phyloP scores from a whole-genome alignment of 768 basidiomycete species.

The Lentinus brumalis region DNA sequence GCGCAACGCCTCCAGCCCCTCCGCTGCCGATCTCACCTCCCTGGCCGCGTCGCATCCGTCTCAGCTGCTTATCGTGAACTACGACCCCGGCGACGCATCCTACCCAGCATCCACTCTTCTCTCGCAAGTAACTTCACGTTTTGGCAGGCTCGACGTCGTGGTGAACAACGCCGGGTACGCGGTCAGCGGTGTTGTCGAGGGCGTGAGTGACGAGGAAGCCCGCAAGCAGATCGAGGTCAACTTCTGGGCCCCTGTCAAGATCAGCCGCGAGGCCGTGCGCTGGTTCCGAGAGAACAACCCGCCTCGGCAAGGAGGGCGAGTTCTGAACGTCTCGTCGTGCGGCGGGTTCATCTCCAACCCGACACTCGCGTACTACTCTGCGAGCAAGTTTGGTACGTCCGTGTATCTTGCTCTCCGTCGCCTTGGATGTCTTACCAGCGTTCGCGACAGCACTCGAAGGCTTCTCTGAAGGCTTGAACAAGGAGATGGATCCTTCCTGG shows the following conservation, averaged over 20 bases:
- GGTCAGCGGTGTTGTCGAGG: conserved; percentile 39
- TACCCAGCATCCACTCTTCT: conserved; percentile 13
- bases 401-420: not conserved
- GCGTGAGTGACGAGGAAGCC: conserved; percentile 35
- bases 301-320: conserved; percentile 20
- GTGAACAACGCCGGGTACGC: conserved; percentile 32
- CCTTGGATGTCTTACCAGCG: not conserved
- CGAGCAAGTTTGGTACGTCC: conserved; percentile 39
- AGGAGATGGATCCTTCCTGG: conserved; percentile 24
- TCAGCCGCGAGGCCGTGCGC: conserved; percentile 27
- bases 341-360: conserved; percentile 38
- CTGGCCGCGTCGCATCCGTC: conserved; percentile 25
- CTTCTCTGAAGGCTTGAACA: conserved; percentile 23
- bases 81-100: conserved; percentile 33
- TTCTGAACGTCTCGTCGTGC: conserved; percentile 36
- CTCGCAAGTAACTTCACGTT: conserved; percentile 11
- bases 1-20: conserved; percentile 23
- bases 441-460: conserved; percentile 20
- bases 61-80: conserved; percentile 31
- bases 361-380: conserved; percentile 34
- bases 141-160: conserved; percentile 35
- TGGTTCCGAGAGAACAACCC: conserved; percentile 23
- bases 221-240: conserved; percentile 41
- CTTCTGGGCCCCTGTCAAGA: conserved; percentile 47
- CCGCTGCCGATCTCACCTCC: conserved; percentile 18